Percentiles rank a stretch among this genome's conserved stretches.
Evolutionary conservation across 768 basidiomycete genomes (phyloP).

Genomic region (Crassisporium funariophilum): DNA sequence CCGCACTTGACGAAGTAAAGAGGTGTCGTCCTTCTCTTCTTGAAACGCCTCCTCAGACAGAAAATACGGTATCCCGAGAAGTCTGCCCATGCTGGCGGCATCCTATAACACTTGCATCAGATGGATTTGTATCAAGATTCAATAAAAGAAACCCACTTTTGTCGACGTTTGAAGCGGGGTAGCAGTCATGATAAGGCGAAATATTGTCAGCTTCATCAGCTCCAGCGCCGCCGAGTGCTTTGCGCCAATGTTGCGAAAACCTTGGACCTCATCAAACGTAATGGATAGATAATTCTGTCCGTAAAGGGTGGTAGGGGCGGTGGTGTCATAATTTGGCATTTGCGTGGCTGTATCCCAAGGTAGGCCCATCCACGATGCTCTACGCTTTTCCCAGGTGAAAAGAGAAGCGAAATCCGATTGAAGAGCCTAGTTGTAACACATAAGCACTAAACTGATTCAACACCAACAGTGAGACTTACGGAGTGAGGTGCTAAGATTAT

Average conservation of each 20-base stretch:
- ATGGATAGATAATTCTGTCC: slow-evolving; percentile 10
- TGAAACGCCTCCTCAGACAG: slow-evolving; percentile 11
- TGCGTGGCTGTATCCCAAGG: slow-evolving; percentile 22
- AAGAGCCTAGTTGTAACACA: slow-evolving; percentile 16
- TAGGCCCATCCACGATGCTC: neutral
- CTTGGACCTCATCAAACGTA: slow-evolving; percentile 24
- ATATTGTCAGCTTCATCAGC: slow-evolving; percentile 1
- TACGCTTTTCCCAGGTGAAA: neutral
- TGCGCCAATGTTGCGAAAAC: slow-evolving; percentile 11
- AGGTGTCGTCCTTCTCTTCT: slow-evolving; percentile 23
- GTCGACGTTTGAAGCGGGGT: slow-evolving; percentile 28
- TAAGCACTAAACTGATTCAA: neutral
- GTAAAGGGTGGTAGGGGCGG: slow-evolving; percentile 11
- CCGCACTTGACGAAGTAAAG: slow-evolving; percentile 8
- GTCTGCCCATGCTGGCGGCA: slow-evolving; percentile 23
- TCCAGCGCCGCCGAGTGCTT: slow-evolving; percentile 13
- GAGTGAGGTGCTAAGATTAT: slow-evolving; percentile 26
- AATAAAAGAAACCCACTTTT: slow-evolving; percentile 15
- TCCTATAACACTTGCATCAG: slow-evolving; percentile 20
- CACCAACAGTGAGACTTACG: slow-evolving; percentile 14
- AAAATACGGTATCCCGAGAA: slow-evolving; percentile 28
- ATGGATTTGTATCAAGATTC: neutral
- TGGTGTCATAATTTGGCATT: neutral
- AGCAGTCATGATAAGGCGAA: slow-evolving; percentile 23
- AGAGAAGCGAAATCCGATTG: slow-evolving; percentile 15